These are phyloP conservation scores for Medicago ruthenica DNA, from an alignment of 306 rosid species.

Conservation along the genomic window DNA sequence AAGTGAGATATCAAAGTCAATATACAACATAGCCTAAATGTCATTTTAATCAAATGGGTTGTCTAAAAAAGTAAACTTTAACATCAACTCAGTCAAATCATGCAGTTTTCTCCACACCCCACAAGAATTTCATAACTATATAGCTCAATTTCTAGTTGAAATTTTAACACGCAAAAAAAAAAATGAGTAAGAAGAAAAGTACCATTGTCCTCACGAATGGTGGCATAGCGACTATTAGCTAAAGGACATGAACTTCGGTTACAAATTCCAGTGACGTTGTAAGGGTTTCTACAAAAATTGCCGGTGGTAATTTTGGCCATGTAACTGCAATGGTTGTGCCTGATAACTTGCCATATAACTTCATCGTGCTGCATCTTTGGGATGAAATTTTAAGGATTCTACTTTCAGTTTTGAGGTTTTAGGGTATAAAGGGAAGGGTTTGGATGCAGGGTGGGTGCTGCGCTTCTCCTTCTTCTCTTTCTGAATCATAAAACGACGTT, in stretches of 20 bases:
- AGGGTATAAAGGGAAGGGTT: too few species aligned
- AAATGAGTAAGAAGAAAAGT: conserved; percentile 25
- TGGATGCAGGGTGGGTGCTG: too few species aligned
- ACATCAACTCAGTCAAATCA: background rate
- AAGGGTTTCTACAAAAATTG: conserved; percentile 85
- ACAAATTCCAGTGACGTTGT: conserved; percentile 86
- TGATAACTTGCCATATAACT: conserved; percentile 61
- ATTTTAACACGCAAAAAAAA: background rate
- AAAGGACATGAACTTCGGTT: conserved; percentile 94
- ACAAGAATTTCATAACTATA: conserved; percentile 21
- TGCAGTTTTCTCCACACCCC: conserved; percentile 9
- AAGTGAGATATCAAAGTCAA: background rate
- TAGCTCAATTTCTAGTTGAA: background rate
- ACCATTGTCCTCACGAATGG: conserved; percentile 91
- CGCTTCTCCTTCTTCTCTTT: too few species aligned
- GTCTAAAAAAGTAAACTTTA: background rate
- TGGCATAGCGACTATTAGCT: conserved; percentile 95
- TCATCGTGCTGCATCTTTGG: conserved; percentile 54
- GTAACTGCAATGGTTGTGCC: conserved; percentile 58
- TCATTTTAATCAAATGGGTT: background rate
- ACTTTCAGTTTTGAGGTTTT: too few species aligned
- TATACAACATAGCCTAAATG: background rate
- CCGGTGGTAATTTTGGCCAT: conserved; percentile 58
- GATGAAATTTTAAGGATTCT: too few species aligned
- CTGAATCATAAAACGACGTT: too few species aligned